Evolutionary conservation across 208 protist genomes (phyloP).

Genomic region (Strigomonas oncopelti): DNA sequence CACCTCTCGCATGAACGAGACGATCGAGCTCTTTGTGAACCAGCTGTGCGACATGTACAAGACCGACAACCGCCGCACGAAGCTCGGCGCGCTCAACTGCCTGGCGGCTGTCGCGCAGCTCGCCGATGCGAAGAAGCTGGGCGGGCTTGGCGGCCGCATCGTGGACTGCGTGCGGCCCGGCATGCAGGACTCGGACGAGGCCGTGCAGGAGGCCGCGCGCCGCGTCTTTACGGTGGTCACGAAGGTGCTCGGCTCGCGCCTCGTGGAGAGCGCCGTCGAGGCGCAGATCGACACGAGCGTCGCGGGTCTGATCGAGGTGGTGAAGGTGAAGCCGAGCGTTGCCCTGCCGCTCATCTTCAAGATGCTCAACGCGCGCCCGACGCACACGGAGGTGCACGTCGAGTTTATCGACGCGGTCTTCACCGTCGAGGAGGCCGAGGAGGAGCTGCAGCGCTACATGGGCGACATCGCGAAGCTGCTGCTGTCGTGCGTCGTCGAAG

Average conservation of each 20-base stretch:
- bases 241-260: constrained; percentile 56
- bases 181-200: constrained; percentile 79
- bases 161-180: constrained; percentile 84
- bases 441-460: constrained; percentile 62
- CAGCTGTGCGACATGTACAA: constrained; percentile 70
- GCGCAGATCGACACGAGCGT: constrained; percentile 74
- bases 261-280: constrained; percentile 84
- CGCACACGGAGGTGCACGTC: constrained; percentile 56
- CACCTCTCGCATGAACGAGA: constrained; percentile 82
- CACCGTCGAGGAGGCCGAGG: constrained; percentile 75
- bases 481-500: constrained; percentile 63
- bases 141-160: constrained; percentile 77
- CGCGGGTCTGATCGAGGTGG: constrained; percentile 88
- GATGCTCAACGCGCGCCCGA: constrained; percentile 42
- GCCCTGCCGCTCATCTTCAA: constrained; percentile 83
- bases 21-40: constrained; percentile 79
- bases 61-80: constrained; percentile 42
- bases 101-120: constrained; percentile 69
- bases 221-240: constrained; percentile 79
- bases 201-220: constrained; percentile 76
- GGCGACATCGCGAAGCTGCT: constrained; percentile 54
- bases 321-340: constrained; percentile 82
- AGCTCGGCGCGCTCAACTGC: constrained; percentile 70
- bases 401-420: constrained; percentile 79
- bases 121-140: constrained; percentile 65